Evolutionary conservation across 495 filamentous ascomycete genomes (phyloP).

Genomic region (Chaetomium tenue): DNA sequence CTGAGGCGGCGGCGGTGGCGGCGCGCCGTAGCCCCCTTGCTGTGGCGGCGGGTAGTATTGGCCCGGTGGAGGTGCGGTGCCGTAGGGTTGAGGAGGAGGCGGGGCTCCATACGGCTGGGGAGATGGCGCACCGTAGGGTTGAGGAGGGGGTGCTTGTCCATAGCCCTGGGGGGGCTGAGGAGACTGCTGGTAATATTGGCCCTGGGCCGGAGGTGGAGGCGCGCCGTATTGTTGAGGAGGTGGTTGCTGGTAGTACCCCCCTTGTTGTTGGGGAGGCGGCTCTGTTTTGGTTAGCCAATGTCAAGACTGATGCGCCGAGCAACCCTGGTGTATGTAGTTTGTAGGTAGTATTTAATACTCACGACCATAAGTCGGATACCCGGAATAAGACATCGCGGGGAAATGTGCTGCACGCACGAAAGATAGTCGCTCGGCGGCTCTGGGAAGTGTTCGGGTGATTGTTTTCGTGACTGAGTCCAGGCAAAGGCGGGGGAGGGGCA

Average conservation of each 20-base stretch:
- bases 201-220: slow-evolving; percentile 17
- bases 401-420: neutral
- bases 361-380: slow-evolving; percentile 39
- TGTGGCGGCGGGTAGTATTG: slow-evolving; percentile 20
- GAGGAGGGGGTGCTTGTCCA: slow-evolving; percentile 16
- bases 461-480: neutral
- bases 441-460: neutral
- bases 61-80: slow-evolving; percentile 17
- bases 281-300: slow-evolving; percentile 24
- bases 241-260: slow-evolving; percentile 33
- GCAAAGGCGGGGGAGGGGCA: slow-evolving; percentile 14
- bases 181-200: slow-evolving; percentile 27
- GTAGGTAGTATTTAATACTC: too few relatives aligned
- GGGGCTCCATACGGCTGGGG: slow-evolving; percentile 21
- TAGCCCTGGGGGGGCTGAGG: slow-evolving; percentile 24
- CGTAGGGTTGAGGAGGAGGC: slow-evolving; percentile 19
- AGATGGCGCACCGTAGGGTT: slow-evolving; percentile 19
- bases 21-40: slow-evolving; percentile 24
- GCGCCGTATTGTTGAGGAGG: slow-evolving; percentile 31
- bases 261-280: slow-evolving; percentile 31
- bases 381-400: slow-evolving; percentile 33
- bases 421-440: neutral
- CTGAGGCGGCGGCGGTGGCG: slow-evolving; percentile 25
- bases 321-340: neutral
- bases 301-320: neutral